Percentiles rank a stretch among this genome's conserved stretches.
phyloP scores from a whole-genome alignment of 208 protist species.

The Kentomonas sorsogonicus region DNA sequence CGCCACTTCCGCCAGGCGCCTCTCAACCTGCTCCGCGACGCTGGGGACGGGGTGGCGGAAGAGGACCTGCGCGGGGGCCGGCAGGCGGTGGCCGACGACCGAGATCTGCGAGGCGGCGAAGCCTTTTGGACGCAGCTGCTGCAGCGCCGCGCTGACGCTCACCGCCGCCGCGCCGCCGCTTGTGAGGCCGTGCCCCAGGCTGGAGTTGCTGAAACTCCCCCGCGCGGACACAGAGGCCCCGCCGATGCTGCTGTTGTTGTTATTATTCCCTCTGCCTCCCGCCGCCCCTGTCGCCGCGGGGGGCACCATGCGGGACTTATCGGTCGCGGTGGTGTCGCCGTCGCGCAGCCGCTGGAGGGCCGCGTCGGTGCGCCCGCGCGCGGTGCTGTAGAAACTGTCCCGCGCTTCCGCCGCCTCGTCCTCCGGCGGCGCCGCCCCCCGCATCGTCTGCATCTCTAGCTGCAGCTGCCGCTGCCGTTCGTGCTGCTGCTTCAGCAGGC shows the following conservation, averaged over 20 bases:
- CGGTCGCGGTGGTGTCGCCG: neutral
- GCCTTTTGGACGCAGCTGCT: too few relatives aligned
- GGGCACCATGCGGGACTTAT: neutral
- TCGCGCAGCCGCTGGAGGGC: neutral
- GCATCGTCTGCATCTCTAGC: neutral
- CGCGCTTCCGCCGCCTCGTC: neutral
- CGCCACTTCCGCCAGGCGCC: too few relatives aligned
- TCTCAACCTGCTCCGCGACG: too few relatives aligned
- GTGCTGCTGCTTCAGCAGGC: neutral
- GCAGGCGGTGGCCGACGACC: too few relatives aligned
- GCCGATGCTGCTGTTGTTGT: slow-evolving; percentile 4
- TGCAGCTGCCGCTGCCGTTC: neutral
- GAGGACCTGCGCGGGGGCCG: too few relatives aligned
- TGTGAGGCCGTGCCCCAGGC: too few relatives aligned
- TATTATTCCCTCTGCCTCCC: neutral
- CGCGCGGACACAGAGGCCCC: too few relatives aligned
- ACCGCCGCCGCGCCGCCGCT: too few relatives aligned
- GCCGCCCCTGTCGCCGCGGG: neutral
- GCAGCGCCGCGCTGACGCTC: too few relatives aligned
- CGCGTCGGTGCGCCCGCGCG: neutral
- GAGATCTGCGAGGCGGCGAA: too few relatives aligned
- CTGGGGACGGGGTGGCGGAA: too few relatives aligned
- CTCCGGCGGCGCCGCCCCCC: neutral
- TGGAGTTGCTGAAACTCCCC: too few relatives aligned
- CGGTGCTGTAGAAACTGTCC: neutral